These are phyloP conservation scores for Eucalyptus cloeziana DNA, from an alignment of 345 rosid species.

Conservation along the genomic window DNA sequence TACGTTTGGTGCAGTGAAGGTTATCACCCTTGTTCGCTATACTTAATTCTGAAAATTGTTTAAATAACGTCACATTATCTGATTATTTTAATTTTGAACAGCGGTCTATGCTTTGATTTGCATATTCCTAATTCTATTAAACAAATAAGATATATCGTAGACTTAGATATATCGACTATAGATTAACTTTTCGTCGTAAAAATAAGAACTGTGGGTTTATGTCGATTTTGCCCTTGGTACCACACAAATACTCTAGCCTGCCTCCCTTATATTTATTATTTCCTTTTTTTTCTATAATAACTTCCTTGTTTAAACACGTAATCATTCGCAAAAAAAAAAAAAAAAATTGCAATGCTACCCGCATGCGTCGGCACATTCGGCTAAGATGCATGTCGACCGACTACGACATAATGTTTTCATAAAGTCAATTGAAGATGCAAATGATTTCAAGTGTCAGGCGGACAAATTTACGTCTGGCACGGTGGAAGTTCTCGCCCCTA, in stretches of 20 bases:
- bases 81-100: no score
- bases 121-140: background rate
- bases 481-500: background rate
- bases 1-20: rapidly evolving
- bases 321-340: background rate
- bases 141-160: background rate
- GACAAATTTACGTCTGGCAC: background rate
- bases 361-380: rapidly evolving
- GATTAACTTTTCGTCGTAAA: background rate
- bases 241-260: no score
- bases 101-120: background rate
- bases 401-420: background rate
- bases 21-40: background rate
- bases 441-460: background rate
- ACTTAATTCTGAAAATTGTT: background rate
- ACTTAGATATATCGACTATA: background rate
- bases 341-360: background rate
- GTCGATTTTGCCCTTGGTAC: background rate
- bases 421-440: background rate
- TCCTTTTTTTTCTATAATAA: background rate
- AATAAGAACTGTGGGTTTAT: background rate
- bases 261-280: no score
- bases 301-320: background rate
- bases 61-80: background rate
- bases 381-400: background rate